These are phyloP conservation scores for Aaosphaeria pasadenensis DNA, from an alignment of 2,329 filamentous ascomycete species.

Conservation along the genomic window DNA sequence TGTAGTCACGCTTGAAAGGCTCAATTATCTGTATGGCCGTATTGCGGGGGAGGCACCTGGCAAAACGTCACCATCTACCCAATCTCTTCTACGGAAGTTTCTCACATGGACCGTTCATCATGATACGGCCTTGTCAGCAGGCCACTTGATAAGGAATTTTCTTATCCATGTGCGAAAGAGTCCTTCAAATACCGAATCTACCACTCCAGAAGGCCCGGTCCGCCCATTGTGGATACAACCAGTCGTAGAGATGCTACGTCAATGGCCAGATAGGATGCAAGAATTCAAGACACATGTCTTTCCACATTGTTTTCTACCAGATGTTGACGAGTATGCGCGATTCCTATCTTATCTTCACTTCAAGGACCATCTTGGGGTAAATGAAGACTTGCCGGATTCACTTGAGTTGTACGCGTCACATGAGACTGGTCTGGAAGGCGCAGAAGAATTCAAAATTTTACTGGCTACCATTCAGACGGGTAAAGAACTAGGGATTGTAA, in stretches of 20 bases:
- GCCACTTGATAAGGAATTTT: constrained; percentile 36
- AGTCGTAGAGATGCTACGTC: constrained; percentile 27
- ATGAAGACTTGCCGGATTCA: constrained; percentile 11
- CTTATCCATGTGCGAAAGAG: constrained; percentile 21
- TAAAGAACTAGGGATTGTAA: constrained; percentile 46
- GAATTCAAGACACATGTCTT: constrained; percentile 47
- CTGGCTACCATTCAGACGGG: constrained; percentile 43
- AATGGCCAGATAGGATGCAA: constrained; percentile 34
- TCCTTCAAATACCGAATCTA: too few species aligned
- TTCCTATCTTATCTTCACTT: constrained; percentile 42
- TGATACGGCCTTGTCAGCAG: constrained; percentile 38
- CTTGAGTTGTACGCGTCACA: constrained; percentile 5
- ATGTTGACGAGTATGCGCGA: constrained; percentile 35
- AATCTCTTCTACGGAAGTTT: constrained; percentile 22
- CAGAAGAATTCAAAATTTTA: constrained; percentile 32
- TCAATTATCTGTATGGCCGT: constrained; percentile 39
- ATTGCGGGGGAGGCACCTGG: too few species aligned
- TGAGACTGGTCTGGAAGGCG: constrained; percentile 9
- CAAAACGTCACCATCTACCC: constrained; percentile 3
- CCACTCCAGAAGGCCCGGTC: background rate
- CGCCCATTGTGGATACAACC: constrained; percentile 39
- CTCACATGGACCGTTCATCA: constrained; percentile 39
- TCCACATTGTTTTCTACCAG: constrained; percentile 45
- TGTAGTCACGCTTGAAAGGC: constrained; percentile 43
- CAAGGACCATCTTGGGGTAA: constrained; percentile 19